Evolutionary conservation across 2,329 filamentous ascomycete species (phyloP).

Genomic region (Myriosclerotinia curreyana): DNA sequence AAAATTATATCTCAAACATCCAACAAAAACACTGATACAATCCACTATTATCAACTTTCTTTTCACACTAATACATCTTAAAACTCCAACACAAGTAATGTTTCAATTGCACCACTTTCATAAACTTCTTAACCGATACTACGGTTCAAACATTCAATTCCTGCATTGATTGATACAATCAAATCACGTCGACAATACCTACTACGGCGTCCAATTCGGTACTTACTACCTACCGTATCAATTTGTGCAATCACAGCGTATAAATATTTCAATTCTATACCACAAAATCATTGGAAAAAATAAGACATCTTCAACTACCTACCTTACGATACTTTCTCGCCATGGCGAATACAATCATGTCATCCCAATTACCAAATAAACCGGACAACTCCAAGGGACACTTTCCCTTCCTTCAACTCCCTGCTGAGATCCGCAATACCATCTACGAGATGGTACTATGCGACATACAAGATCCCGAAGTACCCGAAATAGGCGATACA

Average conservation of each 20-base stretch:
- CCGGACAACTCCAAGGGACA: too few relatives aligned
- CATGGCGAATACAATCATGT: background rate
- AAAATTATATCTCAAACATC: background rate
- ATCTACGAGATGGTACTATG: background rate
- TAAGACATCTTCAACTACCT: too few relatives aligned
- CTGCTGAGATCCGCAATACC: background rate
- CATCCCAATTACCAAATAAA: background rate
- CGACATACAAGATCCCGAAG: background rate
- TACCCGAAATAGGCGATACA: background rate
- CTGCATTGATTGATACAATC: too few relatives aligned
- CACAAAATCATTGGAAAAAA: background rate
- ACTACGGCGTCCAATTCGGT: too few relatives aligned
- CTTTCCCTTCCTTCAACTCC: conserved; percentile 1
- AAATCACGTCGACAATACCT: too few relatives aligned
- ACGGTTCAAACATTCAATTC: background rate
- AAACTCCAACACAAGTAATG: background rate
- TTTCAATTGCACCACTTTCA: too few relatives aligned
- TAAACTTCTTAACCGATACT: background rate
- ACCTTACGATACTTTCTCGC: background rate
- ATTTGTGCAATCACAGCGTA: too few relatives aligned
- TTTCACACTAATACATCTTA: too few relatives aligned
- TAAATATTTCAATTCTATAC: too few relatives aligned
- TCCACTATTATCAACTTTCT: background rate
- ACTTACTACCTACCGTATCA: too few relatives aligned
- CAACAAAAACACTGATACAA: background rate